Evolutionary conservation across 1,284 basidiomycete species (phyloP).

Genomic region (Jaminaea rosea): DNA sequence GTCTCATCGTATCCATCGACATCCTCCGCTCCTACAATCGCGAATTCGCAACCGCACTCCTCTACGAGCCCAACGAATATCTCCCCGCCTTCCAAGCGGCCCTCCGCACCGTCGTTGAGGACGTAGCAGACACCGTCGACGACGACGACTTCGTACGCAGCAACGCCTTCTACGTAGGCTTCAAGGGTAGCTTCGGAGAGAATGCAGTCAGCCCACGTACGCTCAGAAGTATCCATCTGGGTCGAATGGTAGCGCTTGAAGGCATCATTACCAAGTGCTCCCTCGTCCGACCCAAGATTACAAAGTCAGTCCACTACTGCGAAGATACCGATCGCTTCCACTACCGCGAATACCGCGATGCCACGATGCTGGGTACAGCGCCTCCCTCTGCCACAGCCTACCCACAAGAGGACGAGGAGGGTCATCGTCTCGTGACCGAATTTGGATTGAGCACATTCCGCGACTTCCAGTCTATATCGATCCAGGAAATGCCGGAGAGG

Average conservation of each 20-base stretch:
- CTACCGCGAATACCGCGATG: slow-evolving; percentile 84
- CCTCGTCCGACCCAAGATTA: slow-evolving; percentile 95
- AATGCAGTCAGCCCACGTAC: slow-evolving; percentile 95
- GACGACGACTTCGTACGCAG: slow-evolving; percentile 62
- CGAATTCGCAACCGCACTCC: slow-evolving; percentile 53
- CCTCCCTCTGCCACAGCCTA: slow-evolving; percentile 49
- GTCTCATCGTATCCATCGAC: slow-evolving; percentile 92
- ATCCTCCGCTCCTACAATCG: slow-evolving; percentile 89
- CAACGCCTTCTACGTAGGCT: slow-evolving; percentile 67
- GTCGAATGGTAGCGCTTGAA: slow-evolving; percentile 92
- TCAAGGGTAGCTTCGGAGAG: slow-evolving; percentile 96
- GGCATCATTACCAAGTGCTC: slow-evolving; percentile 98
- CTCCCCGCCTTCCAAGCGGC: slow-evolving; percentile 89
- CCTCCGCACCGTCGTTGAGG: slow-evolving; percentile 64
- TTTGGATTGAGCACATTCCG: slow-evolving; percentile 85
- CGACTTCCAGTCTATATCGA: slow-evolving; percentile 93
- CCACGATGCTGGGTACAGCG: slow-evolving; percentile 71
- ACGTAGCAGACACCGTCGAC: slow-evolving; percentile 69
- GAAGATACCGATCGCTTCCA: slow-evolving; percentile 76
- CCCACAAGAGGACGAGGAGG: slow-evolving; percentile 84
- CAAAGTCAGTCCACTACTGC: slow-evolving; percentile 92
- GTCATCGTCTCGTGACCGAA: slow-evolving; percentile 78
- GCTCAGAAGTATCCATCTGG: slow-evolving; percentile 75
- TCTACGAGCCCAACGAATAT: slow-evolving; percentile 79
- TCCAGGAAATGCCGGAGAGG: slow-evolving; percentile 99